Percentiles rank a stretch among this genome's conserved stretches.
These are phyloP conservation scores for Coniferiporia sulphurascens DNA, from an alignment of 1,284 basidiomycete species.

Conservation along the genomic window DNA sequence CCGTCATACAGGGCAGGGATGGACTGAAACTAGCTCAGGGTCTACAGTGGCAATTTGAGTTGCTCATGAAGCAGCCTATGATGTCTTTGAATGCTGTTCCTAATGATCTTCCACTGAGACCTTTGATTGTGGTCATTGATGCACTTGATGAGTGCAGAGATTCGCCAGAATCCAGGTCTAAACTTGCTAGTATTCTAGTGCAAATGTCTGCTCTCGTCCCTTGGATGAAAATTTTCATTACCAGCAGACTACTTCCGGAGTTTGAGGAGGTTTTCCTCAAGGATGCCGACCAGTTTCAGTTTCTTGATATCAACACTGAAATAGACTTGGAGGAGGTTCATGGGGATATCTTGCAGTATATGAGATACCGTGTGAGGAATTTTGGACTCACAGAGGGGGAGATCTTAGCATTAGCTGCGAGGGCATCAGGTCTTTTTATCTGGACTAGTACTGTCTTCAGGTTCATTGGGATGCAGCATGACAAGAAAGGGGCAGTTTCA, in stretches of 20 bases:
- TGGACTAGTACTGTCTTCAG: no score
- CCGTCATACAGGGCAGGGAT: neutral
- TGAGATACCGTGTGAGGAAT: neutral
- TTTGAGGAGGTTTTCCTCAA: neutral
- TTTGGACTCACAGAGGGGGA: slow-evolving; percentile 16
- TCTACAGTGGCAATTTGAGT: slow-evolving; percentile 4
- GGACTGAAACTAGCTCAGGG: neutral
- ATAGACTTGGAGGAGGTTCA: neutral
- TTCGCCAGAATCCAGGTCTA: neutral
- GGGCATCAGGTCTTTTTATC: slow-evolving; percentile 26
- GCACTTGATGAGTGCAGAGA: slow-evolving; percentile 15
- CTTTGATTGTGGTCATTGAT: slow-evolving; percentile 12
- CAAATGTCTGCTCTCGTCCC: neutral
- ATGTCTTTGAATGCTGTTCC: neutral
- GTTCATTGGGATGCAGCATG: slow-evolving; percentile 19
- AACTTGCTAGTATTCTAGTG: neutral
- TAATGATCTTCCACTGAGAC: neutral
- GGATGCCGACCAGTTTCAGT: neutral
- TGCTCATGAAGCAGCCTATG: neutral
- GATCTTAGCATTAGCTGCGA: slow-evolving; percentile 22
- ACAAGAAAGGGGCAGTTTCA: neutral
- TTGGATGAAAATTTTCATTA: slow-evolving; percentile 10
- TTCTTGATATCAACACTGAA: neutral
- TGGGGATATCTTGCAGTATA: neutral
- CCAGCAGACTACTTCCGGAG: slow-evolving; percentile 5